These are phyloP conservation scores for Diaporthe longicolla DNA, from an alignment of 2,329 filamentous ascomycete genomes.

Conservation along the genomic window DNA sequence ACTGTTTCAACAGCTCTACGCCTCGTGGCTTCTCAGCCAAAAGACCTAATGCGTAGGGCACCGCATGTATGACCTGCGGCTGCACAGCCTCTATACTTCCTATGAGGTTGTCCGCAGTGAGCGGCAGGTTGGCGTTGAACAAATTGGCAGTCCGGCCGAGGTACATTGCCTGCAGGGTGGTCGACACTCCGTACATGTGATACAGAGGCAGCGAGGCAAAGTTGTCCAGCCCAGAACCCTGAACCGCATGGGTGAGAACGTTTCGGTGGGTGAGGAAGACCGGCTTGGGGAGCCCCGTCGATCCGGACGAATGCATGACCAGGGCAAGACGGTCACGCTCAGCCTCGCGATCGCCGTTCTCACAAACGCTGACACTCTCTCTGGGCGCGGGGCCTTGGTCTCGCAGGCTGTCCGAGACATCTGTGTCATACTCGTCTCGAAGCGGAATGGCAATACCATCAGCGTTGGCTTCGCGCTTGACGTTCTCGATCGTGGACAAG, in stretches of 20 bases:
- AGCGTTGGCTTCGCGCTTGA: too few species aligned
- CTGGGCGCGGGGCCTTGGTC: too few species aligned
- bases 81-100: constrained; percentile 53
- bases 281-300: constrained; percentile 62
- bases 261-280: constrained; percentile 58
- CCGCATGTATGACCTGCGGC: constrained; percentile 57
- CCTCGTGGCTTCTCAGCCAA: constrained; percentile 54
- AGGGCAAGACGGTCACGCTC: constrained; percentile 53
- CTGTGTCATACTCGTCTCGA: background rate
- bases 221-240: constrained; percentile 54
- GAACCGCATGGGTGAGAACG: constrained; percentile 53
- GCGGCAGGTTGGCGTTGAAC: constrained; percentile 56
- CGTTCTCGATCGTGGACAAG: background rate
- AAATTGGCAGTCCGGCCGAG: constrained; percentile 57
- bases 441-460: background rate
- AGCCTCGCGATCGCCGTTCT: constrained; percentile 40
- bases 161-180: constrained; percentile 59
- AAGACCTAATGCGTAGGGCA: constrained; percentile 58
- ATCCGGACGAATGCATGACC: constrained; percentile 64
- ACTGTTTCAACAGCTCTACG: constrained; percentile 52
- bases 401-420: too few species aligned
- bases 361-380: too few species aligned
- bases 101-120: constrained; percentile 54
- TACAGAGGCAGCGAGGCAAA: constrained; percentile 61
- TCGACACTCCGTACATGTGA: constrained; percentile 59